Conservation (phyloP, 164 flowering plant genomes). For the Sextonia rubra region DNA sequence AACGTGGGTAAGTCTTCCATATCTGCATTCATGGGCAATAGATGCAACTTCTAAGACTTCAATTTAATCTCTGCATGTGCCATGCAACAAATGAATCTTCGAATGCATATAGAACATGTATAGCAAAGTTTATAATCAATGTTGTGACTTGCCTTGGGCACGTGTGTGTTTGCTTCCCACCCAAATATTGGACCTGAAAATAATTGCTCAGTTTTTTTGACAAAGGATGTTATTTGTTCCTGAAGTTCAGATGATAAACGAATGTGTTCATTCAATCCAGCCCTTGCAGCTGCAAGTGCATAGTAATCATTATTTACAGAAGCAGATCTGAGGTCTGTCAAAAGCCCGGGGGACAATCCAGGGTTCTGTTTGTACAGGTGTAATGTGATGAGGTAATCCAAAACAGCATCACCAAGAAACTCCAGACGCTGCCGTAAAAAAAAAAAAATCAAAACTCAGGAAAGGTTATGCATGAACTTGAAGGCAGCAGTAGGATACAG, state of each 20-base stretch:
- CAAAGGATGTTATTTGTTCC: constrained; percentile 35
- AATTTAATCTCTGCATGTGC: no score
- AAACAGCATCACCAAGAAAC: constrained; percentile 80
- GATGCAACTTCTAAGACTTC: no score
- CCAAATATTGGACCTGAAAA: constrained; percentile 46
- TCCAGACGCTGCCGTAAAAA: constrained; percentile 57
- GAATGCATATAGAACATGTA: background rate
- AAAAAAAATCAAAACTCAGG: background rate
- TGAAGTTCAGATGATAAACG: constrained; percentile 52
- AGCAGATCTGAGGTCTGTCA: constrained; percentile 84
- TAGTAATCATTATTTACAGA: constrained; percentile 82
- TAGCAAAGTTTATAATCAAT: background rate
- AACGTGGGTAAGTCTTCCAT: no score
- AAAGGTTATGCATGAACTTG: no score
- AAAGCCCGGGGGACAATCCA: constrained; percentile 55
- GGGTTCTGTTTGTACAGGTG: constrained; percentile 57
- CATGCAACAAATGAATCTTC: background rate
- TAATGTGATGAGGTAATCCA: constrained; percentile 68
- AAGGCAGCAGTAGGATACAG: background rate
- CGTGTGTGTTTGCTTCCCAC: constrained; percentile 57
- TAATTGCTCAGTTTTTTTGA: constrained; percentile 23
- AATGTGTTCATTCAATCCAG: constrained; percentile 54
- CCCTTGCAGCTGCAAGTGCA: constrained; percentile 55
- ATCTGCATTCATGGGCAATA: no score
- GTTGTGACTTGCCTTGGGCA: constrained; percentile 54